Base-by-base conservation (phyloP, 2,329 filamentous ascomycete species). In the Dendrostoma leiphaemia region DNA sequence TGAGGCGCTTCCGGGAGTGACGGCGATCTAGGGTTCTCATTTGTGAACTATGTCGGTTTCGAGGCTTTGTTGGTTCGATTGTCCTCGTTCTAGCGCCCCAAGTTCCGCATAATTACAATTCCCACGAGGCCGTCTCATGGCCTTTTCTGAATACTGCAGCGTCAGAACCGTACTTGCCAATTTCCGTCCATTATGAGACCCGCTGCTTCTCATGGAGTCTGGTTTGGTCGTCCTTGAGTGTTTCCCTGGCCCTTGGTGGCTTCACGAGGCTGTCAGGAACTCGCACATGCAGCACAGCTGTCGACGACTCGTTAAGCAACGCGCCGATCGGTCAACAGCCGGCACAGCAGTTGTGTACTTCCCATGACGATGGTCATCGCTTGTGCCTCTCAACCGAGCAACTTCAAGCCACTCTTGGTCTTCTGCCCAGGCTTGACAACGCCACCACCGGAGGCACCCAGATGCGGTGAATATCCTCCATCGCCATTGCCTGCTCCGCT, bases 391-490 rank as follows among this genome's bases (percentile, higher is more conserved):
- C 67, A 87, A 53, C 84, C 84, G 44, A 87, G 69, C 50, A 87
- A 67, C 61, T 79, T 81, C 58, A 87, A 66, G 0, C 84, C 84
- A 32, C 83, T 83, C 73, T 86, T 85, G n/a, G 82, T 87, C 75
- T 85, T 86, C 63, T 83, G 79, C 2, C 83, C 83, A 1, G 81
- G 76, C 70, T 87, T 87, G 32, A 77, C 77, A 24, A 86, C 73
- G 15, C 83, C 84, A 17, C 71, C 77, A 13, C 66, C 68, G 59
- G 70, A 67, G 32, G 80, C 77, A 0, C 81, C 81, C 7, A 83
- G 64, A 46, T 72, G 71, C 7, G 80, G 74, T 63, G 83, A 80
- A 60, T 79, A 79, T 21, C 59, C 59, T 46, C 66, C 68, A 31
- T 67, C 67, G 21, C 62, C 61, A 34, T 60, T 62, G 29, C 60